Base-by-base conservation (phyloP, 495 filamentous ascomycete genomes). In the Aspergillus leporis region DNA sequence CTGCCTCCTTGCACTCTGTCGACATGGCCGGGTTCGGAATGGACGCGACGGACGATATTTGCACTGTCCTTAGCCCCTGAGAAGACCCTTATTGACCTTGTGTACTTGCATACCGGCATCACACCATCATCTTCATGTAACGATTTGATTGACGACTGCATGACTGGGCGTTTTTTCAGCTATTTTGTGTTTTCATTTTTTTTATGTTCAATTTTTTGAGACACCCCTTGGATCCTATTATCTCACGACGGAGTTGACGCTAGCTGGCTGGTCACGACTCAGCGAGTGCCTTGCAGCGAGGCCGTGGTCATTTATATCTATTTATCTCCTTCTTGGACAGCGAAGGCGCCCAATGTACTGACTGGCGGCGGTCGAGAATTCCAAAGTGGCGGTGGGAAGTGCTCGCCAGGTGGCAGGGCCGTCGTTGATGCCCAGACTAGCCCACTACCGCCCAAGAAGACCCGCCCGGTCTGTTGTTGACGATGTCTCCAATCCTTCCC, bases 1-100 rank as follows among this genome's bases (percentile, higher is more conserved):
- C 77, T 7, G 77, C 75, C 6, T 80, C 77, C 4, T 59, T 80
- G 50, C 75, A 80, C 58, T 80, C 77, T 6, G 77, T 80, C 53
- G 77, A 80, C 31, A 80, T 80, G 74, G 77, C 77, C 52, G 77
- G 73, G 22, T 80, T 80, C 55, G 77, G 77, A 9, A 69, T 76
- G 36, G 77, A 80, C 60, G 61, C 51, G 10, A 67, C 70, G 4
- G 75, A 78, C 52, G 77, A 80, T 61, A 61, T 78, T 30, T 58
- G 66, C 49, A 65, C 57, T 48, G 75, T 62, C 30, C 63, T 80
- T 23, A 80, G 77, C 56, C 77, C 77, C 14, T 80, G 68, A 72
- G 43, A n/a, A 55, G 61, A 22, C 62, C 43, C 41, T 59, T 45
- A 34, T 47, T 40, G 50, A 60, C 59, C 63, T 61, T 31, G 41